phyloP scores from a whole-genome alignment of 345 rosid genomes.

The Populus simonii region DNA sequence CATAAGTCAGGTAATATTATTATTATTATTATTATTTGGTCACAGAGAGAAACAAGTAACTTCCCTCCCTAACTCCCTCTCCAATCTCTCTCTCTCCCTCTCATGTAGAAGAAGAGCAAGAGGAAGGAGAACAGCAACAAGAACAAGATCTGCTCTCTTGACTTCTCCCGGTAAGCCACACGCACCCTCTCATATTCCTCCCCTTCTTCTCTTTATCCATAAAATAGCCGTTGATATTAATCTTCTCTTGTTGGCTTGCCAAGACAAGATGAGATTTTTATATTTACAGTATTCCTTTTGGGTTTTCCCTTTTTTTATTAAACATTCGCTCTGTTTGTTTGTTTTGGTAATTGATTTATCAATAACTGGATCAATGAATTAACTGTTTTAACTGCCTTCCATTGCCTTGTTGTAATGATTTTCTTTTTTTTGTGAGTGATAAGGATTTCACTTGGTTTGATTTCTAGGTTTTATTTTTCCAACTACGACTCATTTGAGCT shows the following conservation, averaged over 20 bases:
- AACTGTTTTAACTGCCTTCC: background rate
- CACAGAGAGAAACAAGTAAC: background rate
- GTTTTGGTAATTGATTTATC: background rate
- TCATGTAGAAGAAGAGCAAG: background rate
- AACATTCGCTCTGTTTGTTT: background rate
- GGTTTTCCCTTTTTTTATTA: background rate
- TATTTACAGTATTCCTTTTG: too few species aligned
- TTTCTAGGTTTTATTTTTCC: background rate
- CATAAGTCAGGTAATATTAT: too few species aligned
- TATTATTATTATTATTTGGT: too few species aligned
- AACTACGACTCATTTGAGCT: background rate
- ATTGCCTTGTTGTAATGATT: too few species aligned
- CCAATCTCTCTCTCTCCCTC: background rate
- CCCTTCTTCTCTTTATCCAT: background rate
- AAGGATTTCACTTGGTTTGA: background rate
- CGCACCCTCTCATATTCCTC: background rate
- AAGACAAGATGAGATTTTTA: background rate
- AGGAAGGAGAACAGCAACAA: background rate
- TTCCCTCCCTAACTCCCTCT: background rate
- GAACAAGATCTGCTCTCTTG: background rate
- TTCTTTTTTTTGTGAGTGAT: too few species aligned
- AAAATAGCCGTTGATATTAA: background rate
- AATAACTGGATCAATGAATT: background rate
- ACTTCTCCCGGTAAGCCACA: background rate
- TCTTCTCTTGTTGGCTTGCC: background rate